These are phyloP conservation scores for Termitomyces sp. DNA, from an alignment of 768 basidiomycete species.

Conservation along the genomic window DNA sequence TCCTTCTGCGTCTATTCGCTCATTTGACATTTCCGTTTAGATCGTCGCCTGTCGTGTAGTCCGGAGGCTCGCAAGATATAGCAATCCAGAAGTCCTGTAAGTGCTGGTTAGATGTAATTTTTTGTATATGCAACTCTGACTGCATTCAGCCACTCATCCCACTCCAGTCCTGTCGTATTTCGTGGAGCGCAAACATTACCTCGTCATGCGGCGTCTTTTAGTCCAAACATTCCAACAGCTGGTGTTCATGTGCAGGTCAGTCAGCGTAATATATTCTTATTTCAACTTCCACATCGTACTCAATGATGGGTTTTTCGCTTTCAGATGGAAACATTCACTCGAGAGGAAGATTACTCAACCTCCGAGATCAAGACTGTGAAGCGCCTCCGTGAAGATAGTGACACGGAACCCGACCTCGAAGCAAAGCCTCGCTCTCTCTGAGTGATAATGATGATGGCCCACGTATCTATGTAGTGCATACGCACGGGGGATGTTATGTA, in stretches of 20 bases:
- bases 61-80: conserved; percentile 51
- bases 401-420: conserved; percentile 14
- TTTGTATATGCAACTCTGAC: not conserved
- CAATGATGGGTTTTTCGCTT: not conserved
- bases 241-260: conserved; percentile 45
- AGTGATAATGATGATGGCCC: not conserved
- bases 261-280: not conserved
- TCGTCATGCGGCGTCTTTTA: conserved; percentile 18
- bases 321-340: conserved; percentile 46
- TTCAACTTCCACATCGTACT: not conserved
- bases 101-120: conserved; percentile 13
- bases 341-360: conserved; percentile 18
- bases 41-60: conserved; percentile 58
- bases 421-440: conserved; percentile 11
- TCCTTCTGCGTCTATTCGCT: not conserved
- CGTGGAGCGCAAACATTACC: conserved; percentile 13
- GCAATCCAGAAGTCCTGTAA: conserved; percentile 40
- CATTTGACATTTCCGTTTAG: conserved; percentile 20
- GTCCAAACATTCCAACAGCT: conserved; percentile 9
- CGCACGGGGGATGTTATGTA: not conserved
- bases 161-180: conserved; percentile 18
- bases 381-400: conserved; percentile 8
- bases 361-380: not conserved
- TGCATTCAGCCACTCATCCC: conserved; percentile 18
- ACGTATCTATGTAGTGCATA: not conserved